phyloP scores from a whole-genome alignment of 768 basidiomycete species.

The Boletus rubroflammeus region DNA sequence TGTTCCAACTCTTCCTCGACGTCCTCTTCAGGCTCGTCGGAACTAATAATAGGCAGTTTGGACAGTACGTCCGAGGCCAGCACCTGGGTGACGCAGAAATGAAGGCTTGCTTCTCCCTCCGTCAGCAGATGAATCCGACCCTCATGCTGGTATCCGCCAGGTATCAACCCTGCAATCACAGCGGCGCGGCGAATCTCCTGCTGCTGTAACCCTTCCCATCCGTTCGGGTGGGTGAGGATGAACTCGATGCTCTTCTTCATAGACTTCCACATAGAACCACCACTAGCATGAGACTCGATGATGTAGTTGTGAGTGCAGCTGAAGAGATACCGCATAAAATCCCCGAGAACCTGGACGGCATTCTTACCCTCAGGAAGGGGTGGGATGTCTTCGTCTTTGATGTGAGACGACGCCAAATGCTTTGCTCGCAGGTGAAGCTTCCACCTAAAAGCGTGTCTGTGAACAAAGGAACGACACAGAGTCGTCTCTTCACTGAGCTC shows the following conservation, averaged over 20 bases:
- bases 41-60: neutral
- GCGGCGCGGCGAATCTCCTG: constrained; percentile 28
- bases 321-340: constrained; percentile 30
- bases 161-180: constrained; percentile 22
- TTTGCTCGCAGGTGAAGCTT: constrained; percentile 36
- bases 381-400: constrained; percentile 19
- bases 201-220: constrained; percentile 32
- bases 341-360: constrained; percentile 20
- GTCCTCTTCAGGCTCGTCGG: neutral
- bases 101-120: constrained; percentile 27
- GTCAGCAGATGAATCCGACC: constrained; percentile 25
- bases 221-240: constrained; percentile 30
- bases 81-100: constrained; percentile 41
- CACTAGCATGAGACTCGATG: constrained; percentile 27
- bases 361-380: constrained; percentile 22
- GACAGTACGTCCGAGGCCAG: constrained; percentile 32
- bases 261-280: constrained; percentile 22
- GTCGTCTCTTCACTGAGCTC: neutral
- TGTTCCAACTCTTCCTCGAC: constrained; percentile 23
- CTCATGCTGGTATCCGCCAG: constrained; percentile 6
- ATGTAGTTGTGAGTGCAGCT: constrained; percentile 22
- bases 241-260: constrained; percentile 20
- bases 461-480: neutral
- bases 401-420: constrained; percentile 21
- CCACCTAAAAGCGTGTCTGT: constrained; percentile 21